These are phyloP conservation scores for Hanseniaspora taiwanica DNA, from an alignment of 805 yeast species.

Conservation along the genomic window DNA sequence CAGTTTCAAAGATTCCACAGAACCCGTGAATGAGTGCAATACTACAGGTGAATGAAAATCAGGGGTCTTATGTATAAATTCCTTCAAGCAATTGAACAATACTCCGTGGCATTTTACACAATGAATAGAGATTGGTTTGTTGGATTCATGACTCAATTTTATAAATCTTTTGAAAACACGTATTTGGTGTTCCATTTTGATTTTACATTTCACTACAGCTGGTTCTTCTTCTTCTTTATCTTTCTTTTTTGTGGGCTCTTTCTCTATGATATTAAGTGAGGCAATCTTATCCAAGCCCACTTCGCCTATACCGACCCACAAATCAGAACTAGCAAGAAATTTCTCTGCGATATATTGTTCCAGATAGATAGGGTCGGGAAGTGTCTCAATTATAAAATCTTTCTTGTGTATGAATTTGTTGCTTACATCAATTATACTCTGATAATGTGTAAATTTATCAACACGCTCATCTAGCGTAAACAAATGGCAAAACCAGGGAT, in stretches of 20 bases:
- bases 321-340: slow-evolving; percentile 5
- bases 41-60: slow-evolving; percentile 32
- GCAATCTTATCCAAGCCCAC: slow-evolving; percentile 74
- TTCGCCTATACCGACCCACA: slow-evolving; percentile 48
- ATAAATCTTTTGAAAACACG: slow-evolving; percentile 38
- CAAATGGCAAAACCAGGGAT: slow-evolving; percentile 83
- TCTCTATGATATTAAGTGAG: too few relatives aligned
- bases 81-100: slow-evolving; percentile 15
- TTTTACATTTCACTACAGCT: slow-evolving; percentile 42
- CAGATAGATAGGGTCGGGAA: slow-evolving; percentile 53
- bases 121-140: slow-evolving; percentile 58
- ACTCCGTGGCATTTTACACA: slow-evolving; percentile 71
- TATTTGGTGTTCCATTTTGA: slow-evolving; percentile 53
- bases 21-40: slow-evolving; percentile 80
- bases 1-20: slow-evolving; percentile 50
- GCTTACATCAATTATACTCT: slow-evolving; percentile 27
- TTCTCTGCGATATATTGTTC: slow-evolving; percentile 19
- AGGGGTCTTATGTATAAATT: slow-evolving; percentile 6
- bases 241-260: slow-evolving; percentile 12
- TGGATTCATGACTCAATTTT: slow-evolving; percentile 35
- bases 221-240: too few relatives aligned
- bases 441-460: slow-evolving; percentile 43
- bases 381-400: slow-evolving; percentile 28
- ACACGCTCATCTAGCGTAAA: slow-evolving; percentile 26
- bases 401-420: slow-evolving; percentile 20